Evolutionary conservation across 495 filamentous ascomycete species (phyloP).

Genomic region (Barbatosphaeria neglecta): DNA sequence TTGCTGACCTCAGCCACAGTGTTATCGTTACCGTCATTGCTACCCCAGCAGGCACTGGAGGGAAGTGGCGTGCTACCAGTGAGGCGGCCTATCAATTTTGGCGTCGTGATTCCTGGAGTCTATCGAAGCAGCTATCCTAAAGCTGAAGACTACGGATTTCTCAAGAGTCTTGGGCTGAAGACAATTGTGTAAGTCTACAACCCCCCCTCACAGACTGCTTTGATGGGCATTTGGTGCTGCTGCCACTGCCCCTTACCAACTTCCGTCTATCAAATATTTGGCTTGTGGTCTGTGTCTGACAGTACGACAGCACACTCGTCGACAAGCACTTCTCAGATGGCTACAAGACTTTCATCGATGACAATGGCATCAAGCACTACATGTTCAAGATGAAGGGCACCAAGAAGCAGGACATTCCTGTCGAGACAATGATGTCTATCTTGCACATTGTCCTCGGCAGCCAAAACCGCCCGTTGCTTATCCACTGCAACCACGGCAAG

Average conservation of each 20-base stretch:
- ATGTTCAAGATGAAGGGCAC: constrained; percentile 65
- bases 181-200: constrained; percentile 65
- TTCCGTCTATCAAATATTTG: neutral
- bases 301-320: constrained; percentile 54
- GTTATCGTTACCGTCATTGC: neutral
- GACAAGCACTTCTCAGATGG: constrained; percentile 46
- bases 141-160: constrained; percentile 48
- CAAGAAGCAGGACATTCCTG: constrained; percentile 55
- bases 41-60: neutral
- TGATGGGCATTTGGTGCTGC: neutral
- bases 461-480: constrained; percentile 60
- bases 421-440: constrained; percentile 50
- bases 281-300: neutral
- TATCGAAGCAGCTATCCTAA: constrained; percentile 71
- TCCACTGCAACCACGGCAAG: constrained; percentile 87
- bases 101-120: constrained; percentile 49
- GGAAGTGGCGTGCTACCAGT: neutral
- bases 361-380: constrained; percentile 51
- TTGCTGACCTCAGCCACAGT: neutral
- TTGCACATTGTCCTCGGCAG: constrained; percentile 53
- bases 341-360: constrained; percentile 48
- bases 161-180: constrained; percentile 53
- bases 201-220: too few relatives aligned
- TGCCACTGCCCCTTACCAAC: constrained; percentile 7
- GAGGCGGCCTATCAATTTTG: constrained; percentile 53